Base-by-base conservation (phyloP, 805 yeast species). In the Kockiozyma suomiensis region DNA sequence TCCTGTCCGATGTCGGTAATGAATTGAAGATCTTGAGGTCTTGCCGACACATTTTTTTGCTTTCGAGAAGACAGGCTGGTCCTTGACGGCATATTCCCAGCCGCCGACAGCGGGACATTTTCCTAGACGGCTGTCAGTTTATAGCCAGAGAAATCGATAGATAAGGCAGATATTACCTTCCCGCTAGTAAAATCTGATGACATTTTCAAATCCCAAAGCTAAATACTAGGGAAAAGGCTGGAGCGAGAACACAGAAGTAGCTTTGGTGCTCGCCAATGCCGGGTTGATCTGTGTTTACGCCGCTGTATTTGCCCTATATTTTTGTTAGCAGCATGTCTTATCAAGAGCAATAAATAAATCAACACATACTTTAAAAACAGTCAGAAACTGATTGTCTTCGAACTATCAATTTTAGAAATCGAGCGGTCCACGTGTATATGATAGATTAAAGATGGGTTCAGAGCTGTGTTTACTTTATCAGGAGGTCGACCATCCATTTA, bases 1-100 rank as follows among this genome's bases (percentile, higher is more conserved):
- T 60, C 68, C 54, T 73, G 73, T 21, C 72, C 68, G 28, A 74
- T 62, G 17, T 73, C 73, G 10, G 74, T 56, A 0, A 69, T 75
- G 55, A 74, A 74, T 35, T 68, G 62, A 33, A 70, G 59, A 53
- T 73, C 69, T 38, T 62, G 66, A 13, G 59, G 30, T 30, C 66
- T 38, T 3, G 57, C 35, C 12, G 58, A 58, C 15, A 62, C 37
- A 46, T 63, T 62, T 41, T 43, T 50, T 41, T 59, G 62, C 47
- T 50, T 59, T n/a, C 65, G 50, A n/a, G 52, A 8, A 1, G 54
- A 54, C 23, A 25, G 40, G 21, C 51, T 25, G 17, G 50, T 41
- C 30, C 51, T 38, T 21, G 43, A 7, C 19, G 40, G 21, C 33
- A 45, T 17, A 35, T 26, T 23, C 15, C 53, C 26, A 13, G 53